Base-by-base conservation (phyloP, 768 basidiomycete species). In the Pleurotus pulmonarius region DNA sequence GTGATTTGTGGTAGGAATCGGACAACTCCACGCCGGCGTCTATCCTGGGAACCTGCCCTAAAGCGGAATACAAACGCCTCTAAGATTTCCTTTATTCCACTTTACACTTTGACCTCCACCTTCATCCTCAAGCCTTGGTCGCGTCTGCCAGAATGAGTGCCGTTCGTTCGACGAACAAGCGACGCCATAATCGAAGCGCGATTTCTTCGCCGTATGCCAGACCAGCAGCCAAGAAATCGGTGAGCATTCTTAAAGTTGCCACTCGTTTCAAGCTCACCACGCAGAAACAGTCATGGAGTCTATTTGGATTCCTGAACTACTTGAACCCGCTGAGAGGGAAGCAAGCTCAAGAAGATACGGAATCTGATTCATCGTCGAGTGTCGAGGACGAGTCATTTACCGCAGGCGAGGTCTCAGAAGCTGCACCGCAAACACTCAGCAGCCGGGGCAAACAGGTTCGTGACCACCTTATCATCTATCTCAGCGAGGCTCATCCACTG, bases 141-240 rank as follows among this genome's bases (percentile, higher is more conserved):
- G 13, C 46, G 46, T n/a, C 39, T 22, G n/a, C 53, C 60, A 63
- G 63, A 41, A 88, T 87, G 86, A 85, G 85, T 63, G 83, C 77
- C 39, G 70, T 81, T 62, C 78, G 86, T 67, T 70, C 68, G 34
- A 73, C 37, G 60, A 62, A 63, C 62, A 77, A 73, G 58, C 77
- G 68, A 63, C 73, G 69, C 49, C 67, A 67, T 47, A 68, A 65
- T 43, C 74, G 72, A 63, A 70, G 61, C 57, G 64, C 58, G n/a
- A 57, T 69, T 37, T 72, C 81, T n/a, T 78, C 76, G 2, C 88
- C 88, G 0, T 90, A 90, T 66, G 67, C 76, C 52, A 77, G 86
- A 24, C 61, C 72, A 4, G 38, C 60, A 34, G 44, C 65, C 56
- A 67, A 78, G 72, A 81, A 83, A 78, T 75, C 83, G 26, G 83